These are phyloP conservation scores for Cyberlindnera saturnus DNA, from an alignment of 805 yeast genomes.

Conservation along the genomic window DNA sequence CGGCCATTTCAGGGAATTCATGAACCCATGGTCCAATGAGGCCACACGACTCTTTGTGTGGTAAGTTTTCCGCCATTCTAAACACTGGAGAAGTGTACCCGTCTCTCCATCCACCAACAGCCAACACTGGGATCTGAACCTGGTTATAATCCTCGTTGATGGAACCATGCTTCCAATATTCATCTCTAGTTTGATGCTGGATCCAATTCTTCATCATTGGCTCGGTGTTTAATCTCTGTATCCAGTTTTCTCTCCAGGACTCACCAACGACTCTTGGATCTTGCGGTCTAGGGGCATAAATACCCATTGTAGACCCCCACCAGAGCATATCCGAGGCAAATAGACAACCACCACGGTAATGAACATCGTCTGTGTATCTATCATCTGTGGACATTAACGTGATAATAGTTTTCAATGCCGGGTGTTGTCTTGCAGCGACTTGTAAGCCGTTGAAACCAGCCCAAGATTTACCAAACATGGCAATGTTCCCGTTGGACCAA, in stretches of 20 bases:
- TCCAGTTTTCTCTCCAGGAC: slow-evolving; percentile 37
- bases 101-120: slow-evolving; percentile 44
- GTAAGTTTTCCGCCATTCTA: slow-evolving; percentile 35
- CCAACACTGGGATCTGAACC: slow-evolving; percentile 37
- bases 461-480: slow-evolving; percentile 46
- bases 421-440: slow-evolving; percentile 41
- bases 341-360: slow-evolving; percentile 40
- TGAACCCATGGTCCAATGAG: slow-evolving; percentile 45
- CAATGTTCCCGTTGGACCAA: slow-evolving; percentile 42
- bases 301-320: slow-evolving; percentile 45
- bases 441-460: slow-evolving; percentile 43
- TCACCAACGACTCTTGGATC: slow-evolving; percentile 36
- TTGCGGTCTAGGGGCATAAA: slow-evolving; percentile 40
- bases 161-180: slow-evolving; percentile 43
- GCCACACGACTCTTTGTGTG: slow-evolving; percentile 28
- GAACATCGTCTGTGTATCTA: slow-evolving; percentile 43
- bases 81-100: slow-evolving; percentile 40
- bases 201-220: slow-evolving; percentile 40
- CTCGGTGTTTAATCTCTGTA: slow-evolving; percentile 29
- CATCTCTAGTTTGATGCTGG: slow-evolving; percentile 38
- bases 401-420: slow-evolving; percentile 37
- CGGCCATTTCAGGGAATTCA: slow-evolving; percentile 43
- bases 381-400: slow-evolving; percentile 43
- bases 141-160: slow-evolving; percentile 34
- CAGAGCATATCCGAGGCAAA: slow-evolving; percentile 41